Percentiles rank a stretch among this genome's conserved stretches.
These are phyloP conservation scores for Vaccinium vitisidaea DNA, from an alignment of 148 eudicot species.

Conservation along the genomic window DNA sequence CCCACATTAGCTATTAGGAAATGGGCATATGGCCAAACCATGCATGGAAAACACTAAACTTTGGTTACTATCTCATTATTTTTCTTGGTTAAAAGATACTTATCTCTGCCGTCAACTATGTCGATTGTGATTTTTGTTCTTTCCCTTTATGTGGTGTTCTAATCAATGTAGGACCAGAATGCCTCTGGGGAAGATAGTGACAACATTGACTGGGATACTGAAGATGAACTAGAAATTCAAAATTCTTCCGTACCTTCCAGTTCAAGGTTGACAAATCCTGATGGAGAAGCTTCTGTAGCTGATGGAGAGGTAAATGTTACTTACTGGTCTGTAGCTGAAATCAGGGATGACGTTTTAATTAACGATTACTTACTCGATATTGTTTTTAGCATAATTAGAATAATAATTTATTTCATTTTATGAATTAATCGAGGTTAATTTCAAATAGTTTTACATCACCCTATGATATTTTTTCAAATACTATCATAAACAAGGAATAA, in stretches of 20 bases:
- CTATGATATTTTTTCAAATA: too few relatives aligned
- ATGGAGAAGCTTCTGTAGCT: slow-evolving; percentile 23
- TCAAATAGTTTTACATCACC: too few relatives aligned
- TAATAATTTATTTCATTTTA: too few relatives aligned
- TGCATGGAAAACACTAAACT: neutral
- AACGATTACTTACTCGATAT: too few relatives aligned
- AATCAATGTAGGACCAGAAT: slow-evolving; percentile 39
- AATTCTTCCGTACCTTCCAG: slow-evolving; percentile 29
- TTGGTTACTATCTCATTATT: neutral
- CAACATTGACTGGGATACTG: slow-evolving; percentile 62
- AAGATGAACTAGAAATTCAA: slow-evolving; percentile 66
- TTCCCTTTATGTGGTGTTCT: slow-evolving; percentile 6
- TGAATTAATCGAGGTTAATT: too few relatives aligned
- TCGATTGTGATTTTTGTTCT: slow-evolving; percentile 7
- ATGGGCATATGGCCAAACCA: neutral
- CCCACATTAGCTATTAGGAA: neutral
- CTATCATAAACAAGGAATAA: too few relatives aligned
- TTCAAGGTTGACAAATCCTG: slow-evolving; percentile 28
- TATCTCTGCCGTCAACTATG: neutral
- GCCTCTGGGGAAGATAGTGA: slow-evolving; percentile 42
- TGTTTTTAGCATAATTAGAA: too few relatives aligned
- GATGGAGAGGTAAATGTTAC: slow-evolving; percentile 46
- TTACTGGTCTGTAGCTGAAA: neutral
- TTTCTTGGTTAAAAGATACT: neutral
- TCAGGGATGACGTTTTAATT: too few relatives aligned